Percentiles rank a stretch among this genome's conserved stretches.
Conservation (phyloP, 169 alveolate species). For the Plasmodium coatneyi region DNA sequence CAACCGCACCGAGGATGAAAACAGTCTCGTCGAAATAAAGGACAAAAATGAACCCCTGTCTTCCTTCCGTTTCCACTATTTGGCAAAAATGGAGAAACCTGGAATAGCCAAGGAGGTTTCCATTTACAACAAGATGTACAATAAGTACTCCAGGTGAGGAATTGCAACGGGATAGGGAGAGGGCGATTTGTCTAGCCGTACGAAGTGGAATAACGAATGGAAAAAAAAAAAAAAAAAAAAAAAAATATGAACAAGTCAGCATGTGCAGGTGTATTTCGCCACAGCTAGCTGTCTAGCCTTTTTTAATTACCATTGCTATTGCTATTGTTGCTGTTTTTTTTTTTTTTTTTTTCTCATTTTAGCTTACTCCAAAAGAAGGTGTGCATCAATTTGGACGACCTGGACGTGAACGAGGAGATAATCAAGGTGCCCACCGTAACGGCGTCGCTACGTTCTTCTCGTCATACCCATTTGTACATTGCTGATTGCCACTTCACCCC, state of each 20-base stretch:
- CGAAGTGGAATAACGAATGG: neutral
- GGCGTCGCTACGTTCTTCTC: neutral
- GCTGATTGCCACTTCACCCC: neutral
- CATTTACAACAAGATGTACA: slow-evolving; percentile 23
- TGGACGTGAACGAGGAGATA: slow-evolving; percentile 31
- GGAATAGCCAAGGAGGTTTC: neutral
- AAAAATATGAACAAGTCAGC: neutral
- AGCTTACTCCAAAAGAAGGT: slow-evolving; percentile 34
- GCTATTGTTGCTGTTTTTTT: neutral
- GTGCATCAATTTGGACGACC: slow-evolving; percentile 43
- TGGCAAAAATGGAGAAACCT: neutral
- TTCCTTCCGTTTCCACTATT: slow-evolving; percentile 30
- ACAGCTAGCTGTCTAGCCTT: neutral
- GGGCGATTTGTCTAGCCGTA: no score
- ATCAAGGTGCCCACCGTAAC: slow-evolving; percentile 4
- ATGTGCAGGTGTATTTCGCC: neutral
- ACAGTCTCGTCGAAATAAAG: slow-evolving; percentile 19
- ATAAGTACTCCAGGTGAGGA: slow-evolving; percentile 38
- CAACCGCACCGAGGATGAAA: neutral
- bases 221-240: neutral
- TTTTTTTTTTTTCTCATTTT: neutral
- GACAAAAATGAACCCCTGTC: neutral
- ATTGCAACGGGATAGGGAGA: neutral
- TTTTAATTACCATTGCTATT: neutral
- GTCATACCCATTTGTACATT: neutral